Conservation (phyloP, 352 stramenopile species). For the Pythium pyrilobum region DNA sequence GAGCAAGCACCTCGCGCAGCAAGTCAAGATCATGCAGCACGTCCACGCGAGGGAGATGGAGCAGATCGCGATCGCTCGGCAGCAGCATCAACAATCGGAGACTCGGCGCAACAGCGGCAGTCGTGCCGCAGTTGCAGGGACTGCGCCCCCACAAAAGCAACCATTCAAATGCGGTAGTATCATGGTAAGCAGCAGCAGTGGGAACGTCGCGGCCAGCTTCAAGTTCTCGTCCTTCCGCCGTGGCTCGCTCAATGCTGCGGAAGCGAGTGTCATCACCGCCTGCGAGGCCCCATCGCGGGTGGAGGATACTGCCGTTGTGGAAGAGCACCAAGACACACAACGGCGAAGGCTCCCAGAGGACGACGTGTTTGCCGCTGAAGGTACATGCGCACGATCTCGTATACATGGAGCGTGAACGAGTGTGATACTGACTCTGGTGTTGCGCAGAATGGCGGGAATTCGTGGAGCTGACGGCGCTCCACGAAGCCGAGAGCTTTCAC, state of each 20-base stretch:
- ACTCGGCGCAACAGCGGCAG: conserved; percentile 8
- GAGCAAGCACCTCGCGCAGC: conserved; percentile 35
- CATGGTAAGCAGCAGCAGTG: not conserved
- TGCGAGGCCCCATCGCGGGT: not conserved
- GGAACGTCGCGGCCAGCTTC: not conserved
- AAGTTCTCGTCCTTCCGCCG: conserved; percentile 2
- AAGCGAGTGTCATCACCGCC: not conserved
- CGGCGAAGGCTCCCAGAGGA: conserved; percentile 1
- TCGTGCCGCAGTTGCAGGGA: not conserved
- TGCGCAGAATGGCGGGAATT: conserved; percentile 46
- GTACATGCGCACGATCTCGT: not conserved
- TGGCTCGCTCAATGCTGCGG: too few relatives aligned
- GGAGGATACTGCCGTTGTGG: not conserved
- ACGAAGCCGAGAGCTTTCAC: conserved; percentile 22
- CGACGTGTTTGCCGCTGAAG: conserved; percentile 7
- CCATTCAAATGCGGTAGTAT: not conserved
- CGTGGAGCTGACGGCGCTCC: conserved; percentile 35
- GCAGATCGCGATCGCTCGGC: conserved; percentile 12
- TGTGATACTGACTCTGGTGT: not conserved
- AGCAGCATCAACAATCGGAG: not conserved
- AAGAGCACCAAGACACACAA: not conserved
- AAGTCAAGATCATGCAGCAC: conserved; percentile 54
- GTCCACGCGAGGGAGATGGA: conserved; percentile 38
- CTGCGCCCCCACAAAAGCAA: not conserved
- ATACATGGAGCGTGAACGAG: not conserved